These are phyloP conservation scores for Pythium phragmiticola DNA, from an alignment of 352 stramenopile species.

Conservation along the genomic window DNA sequence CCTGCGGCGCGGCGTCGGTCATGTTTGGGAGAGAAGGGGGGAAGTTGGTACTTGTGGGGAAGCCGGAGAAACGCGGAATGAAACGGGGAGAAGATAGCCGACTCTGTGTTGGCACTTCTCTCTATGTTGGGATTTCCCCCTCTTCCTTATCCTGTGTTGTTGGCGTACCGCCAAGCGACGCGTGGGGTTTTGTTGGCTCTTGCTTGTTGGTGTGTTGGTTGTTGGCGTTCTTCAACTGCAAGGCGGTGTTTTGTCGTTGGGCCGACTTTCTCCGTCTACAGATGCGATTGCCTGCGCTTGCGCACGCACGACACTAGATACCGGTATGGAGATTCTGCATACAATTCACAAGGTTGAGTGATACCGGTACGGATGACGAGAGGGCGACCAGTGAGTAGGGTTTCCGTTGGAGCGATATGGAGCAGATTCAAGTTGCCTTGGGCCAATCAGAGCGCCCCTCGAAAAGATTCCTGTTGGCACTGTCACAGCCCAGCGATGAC, in stretches of 20 bases:
- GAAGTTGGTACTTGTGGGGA: conserved; percentile 1
- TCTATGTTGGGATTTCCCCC: neutral
- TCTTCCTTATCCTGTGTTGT: neutral
- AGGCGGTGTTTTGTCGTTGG: conserved; percentile 7
- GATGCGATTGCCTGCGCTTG: conserved; percentile 14
- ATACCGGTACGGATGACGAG: conserved; percentile 16
- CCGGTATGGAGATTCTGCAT: conserved; percentile 12
- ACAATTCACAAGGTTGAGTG: conserved; percentile 2
- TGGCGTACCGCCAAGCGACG: conserved; percentile 5
- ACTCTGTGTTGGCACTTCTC: neutral
- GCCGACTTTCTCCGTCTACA: conserved; percentile 23
- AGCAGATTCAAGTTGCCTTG: conserved; percentile 25
- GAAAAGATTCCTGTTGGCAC: conserved; percentile 20
- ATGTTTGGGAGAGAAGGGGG: conserved; percentile 20
- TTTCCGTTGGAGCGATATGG: conserved; percentile 18
- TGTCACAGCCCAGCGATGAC: conserved; percentile 25
- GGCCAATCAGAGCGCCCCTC: conserved; percentile 18
- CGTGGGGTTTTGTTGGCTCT: conserved; percentile 15
- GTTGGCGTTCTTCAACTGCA: conserved; percentile 23
- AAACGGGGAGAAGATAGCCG: neutral
- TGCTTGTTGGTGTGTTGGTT: conserved; percentile 4
- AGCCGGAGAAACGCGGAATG: conserved; percentile 17
- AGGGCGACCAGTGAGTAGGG: conserved; percentile 11
- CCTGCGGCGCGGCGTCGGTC: conserved; percentile 29
- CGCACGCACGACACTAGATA: conserved; percentile 6